A percentile compares a stretch with the other conserved stretches of the same genome.
Conservation (phyloP, 2,329 filamentous ascomycete genomes). For the Paraphoma chrysanthemicola region DNA sequence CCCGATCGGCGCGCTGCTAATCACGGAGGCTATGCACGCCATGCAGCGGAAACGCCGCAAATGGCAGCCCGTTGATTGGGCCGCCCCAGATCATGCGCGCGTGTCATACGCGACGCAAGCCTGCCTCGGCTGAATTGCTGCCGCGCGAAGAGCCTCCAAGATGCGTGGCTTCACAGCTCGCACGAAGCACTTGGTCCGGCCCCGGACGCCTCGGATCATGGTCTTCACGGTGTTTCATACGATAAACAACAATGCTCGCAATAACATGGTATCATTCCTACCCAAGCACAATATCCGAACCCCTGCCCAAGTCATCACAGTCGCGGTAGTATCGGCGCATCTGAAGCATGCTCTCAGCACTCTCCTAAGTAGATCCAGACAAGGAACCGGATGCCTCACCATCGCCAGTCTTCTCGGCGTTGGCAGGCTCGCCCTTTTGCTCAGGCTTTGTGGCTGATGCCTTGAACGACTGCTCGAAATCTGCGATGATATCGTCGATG, state of each 20-base stretch:
- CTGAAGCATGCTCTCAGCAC: slow-evolving; percentile 1
- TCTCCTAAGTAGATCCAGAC: slow-evolving; percentile 36
- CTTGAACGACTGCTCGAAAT: slow-evolving; percentile 91
- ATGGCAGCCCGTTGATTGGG: slow-evolving; percentile 15
- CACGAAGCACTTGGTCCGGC: background rate
- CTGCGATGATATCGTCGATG: slow-evolving; percentile 95
- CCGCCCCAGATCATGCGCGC: background rate
- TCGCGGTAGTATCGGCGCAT: background rate
- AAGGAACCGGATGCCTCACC: slow-evolving; percentile 34
- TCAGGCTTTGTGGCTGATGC: slow-evolving; percentile 57
- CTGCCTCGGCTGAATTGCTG: slow-evolving; percentile 9
- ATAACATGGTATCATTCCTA: background rate
- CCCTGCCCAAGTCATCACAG: background rate
- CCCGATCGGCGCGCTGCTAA: background rate
- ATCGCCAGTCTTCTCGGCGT: slow-evolving; percentile 41
- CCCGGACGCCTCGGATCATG: background rate
- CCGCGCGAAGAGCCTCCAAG: background rate
- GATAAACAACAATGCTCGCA: background rate
- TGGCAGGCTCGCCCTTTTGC: slow-evolving; percentile 39
- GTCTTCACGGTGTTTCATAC: no score
- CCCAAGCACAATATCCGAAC: background rate
- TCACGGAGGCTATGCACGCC: slow-evolving; percentile 10
- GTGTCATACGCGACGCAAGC: slow-evolving; percentile 1
- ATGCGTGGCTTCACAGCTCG: background rate
- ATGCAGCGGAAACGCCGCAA: slow-evolving; percentile 15